These are phyloP conservation scores for Codiaeum variegatum DNA, from an alignment of 441 rosid species.

Conservation along the genomic window DNA sequence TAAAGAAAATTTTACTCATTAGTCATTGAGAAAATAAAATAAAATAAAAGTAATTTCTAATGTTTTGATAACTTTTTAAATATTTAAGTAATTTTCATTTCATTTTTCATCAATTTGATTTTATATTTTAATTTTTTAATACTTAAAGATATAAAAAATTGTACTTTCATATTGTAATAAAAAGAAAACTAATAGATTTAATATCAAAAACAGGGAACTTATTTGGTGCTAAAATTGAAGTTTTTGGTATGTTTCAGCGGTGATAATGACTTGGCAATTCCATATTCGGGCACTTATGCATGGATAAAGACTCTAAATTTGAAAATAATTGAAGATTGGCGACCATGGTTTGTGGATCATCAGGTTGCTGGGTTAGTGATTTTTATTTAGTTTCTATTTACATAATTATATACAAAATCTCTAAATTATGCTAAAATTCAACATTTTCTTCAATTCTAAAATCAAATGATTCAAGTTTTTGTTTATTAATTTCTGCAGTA, in stretches of 20 bases:
- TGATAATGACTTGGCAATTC: conserved; percentile 38
- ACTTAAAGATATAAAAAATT: too few species aligned
- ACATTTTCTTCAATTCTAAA: neutral
- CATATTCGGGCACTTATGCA: conserved; percentile 30
- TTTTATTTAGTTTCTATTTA: neutral
- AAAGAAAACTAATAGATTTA: too few species aligned
- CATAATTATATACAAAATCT: neutral
- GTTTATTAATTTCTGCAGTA: neutral
- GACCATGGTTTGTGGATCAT: conserved; percentile 33
- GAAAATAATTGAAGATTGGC: conserved; percentile 27
- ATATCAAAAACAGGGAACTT: too few species aligned
- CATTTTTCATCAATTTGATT: too few species aligned
- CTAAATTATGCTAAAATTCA: neutral
- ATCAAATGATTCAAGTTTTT: neutral
- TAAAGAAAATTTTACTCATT: too few species aligned
- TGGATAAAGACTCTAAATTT: conserved; percentile 37
- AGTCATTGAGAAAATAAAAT: too few species aligned
- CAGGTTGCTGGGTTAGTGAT: conserved; percentile 35
- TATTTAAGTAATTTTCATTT: too few species aligned
- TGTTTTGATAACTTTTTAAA: too few species aligned
- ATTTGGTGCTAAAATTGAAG: neutral
- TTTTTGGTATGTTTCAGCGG: conserved; percentile 27
- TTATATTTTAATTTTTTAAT: too few species aligned
- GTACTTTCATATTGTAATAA: too few species aligned
- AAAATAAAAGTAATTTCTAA: too few species aligned